Evolutionary conservation across 352 stramenopile species (phyloP).

Genomic region (Pythium phragmiticola): DNA sequence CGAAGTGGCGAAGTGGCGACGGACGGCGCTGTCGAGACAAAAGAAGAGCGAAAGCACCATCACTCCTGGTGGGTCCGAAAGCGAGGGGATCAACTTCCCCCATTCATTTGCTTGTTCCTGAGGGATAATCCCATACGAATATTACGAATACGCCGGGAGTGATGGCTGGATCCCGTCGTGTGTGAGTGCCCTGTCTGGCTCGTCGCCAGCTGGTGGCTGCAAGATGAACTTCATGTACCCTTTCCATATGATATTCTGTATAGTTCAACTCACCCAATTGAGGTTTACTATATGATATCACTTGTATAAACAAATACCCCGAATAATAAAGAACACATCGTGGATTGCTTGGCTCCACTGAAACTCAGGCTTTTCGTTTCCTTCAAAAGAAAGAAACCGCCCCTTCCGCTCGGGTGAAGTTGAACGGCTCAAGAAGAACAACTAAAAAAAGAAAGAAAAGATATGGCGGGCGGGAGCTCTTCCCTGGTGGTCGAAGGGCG

Average conservation of each 20-base stretch:
- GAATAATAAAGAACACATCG: background rate
- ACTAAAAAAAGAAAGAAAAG: no score
- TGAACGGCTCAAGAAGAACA: no score
- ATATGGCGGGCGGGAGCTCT: no score
- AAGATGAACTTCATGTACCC: background rate
- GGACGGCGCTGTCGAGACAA: background rate
- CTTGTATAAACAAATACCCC: constrained; percentile 2
- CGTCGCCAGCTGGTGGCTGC: constrained; percentile 5
- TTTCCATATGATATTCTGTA: background rate
- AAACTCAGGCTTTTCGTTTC: background rate
- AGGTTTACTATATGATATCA: background rate
- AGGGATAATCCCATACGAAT: no score
- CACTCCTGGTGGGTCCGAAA: constrained; percentile 4
- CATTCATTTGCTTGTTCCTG: no score
- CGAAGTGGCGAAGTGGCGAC: constrained; percentile 22
- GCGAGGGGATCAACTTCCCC: background rate
- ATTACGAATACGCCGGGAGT: no score
- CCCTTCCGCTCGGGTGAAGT: no score
- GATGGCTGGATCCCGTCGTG: no score
- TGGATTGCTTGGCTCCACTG: background rate
- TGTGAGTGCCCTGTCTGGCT: constrained; percentile 4
- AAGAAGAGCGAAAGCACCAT: constrained; percentile 12
- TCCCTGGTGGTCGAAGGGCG: no score
- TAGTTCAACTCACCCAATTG: background rate
- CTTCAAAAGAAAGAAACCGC: no score